Evolutionary conservation across 108 stramenopile species (phyloP), one percentile per base, ranked within the genome.

Genomic region (Ochromonas danica): DNA sequence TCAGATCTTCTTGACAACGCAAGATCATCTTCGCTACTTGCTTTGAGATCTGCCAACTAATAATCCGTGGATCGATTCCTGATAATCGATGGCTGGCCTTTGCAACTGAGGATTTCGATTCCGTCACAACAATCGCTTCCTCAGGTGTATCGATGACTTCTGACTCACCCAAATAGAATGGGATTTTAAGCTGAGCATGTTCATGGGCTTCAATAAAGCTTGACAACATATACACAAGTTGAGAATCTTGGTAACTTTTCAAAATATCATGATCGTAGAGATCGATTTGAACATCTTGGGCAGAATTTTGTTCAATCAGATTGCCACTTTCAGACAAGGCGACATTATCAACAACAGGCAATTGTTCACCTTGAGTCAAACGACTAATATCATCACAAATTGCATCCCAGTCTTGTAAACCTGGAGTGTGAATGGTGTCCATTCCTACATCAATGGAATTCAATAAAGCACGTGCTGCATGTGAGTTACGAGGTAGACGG

Each of bases 401-500:
- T 51, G 45, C 45, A 51, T 51, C 45, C 45, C 45, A 51, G 22
- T 51, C 45, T 51, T 51, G 45, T 22, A 51, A 51, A 22, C 45
- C 45, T 51, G 45, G 45, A 51, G 45, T 67, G 10, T 67, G 30
- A 36, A 67, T 25, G 31, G 27, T 36, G 17, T 67, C 63, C 10
- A 67, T 6, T 28, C 33, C 27, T 22, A 67, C 17, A 67, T 67
- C 63, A 67, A 67, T 67, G 33, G 63, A 35, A 36, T 67, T 35
- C 63, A 67, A 67, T 36, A 67, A 36, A 22, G 6, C 27, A 28
- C 6, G 63, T 28, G 63, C 17, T 14, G 33, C 6, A 36, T 67
- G 17, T 14, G 33, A 35, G 31, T 35, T 67, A 6, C 63, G 17
- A 10, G 63, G 63, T 25, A 67, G 35, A 51, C 45, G 45, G 22